Evolutionary conservation across 2,329 filamentous ascomycete genomes (phyloP), one percentile per base, ranked within the genome.

Genomic region (Chaetomiaceae sp.): DNA sequence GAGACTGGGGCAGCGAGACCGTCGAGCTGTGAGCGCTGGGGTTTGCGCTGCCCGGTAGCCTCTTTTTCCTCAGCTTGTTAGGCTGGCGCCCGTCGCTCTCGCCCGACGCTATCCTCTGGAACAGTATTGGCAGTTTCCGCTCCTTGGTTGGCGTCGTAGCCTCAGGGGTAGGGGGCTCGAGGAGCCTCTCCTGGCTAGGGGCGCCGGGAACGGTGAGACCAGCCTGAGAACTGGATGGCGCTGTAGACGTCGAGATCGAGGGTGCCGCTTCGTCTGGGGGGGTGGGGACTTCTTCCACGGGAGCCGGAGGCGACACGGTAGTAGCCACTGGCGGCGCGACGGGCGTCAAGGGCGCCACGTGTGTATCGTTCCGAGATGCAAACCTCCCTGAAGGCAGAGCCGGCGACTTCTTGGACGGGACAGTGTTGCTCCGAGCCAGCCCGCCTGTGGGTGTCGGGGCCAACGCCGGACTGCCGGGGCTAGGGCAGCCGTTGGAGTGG

Each of bases 1-100:
- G 79, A 6, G 79, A 76, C 36, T 75, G 70, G 6, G 73, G 68
- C 15, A 95, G 74, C 7, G 91, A 96, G 15, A 88, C 82, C 6
- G 82, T 87, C 15, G 94, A 97, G 66, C 91, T 96, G 59, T 96
- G 91, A 0, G 92, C 91, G 66, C 92, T 96, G 19, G 85, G 86
- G 62, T 90, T 91, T 20, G 87, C 72, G 64, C 88, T 89, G 38
- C 84, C 85, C 0, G 88, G 85, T 51, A 88, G 75, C 58, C 85
- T 79, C 70, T 89, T 96, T 76, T 97, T 97, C 69, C 87, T 88
- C 47, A 99, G 75, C 70, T 96, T 96, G 65, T 96, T 96, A 0
- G 91, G 89, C 66, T 86, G 87, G 42, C 88, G 82, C 63, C 80
- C 84, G 58, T 85, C 85, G 34, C 75, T 78, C 38, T 82, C 80